Base-by-base conservation (phyloP, 2,329 filamentous ascomycete species). In the Cordyceps javanica region DNA sequence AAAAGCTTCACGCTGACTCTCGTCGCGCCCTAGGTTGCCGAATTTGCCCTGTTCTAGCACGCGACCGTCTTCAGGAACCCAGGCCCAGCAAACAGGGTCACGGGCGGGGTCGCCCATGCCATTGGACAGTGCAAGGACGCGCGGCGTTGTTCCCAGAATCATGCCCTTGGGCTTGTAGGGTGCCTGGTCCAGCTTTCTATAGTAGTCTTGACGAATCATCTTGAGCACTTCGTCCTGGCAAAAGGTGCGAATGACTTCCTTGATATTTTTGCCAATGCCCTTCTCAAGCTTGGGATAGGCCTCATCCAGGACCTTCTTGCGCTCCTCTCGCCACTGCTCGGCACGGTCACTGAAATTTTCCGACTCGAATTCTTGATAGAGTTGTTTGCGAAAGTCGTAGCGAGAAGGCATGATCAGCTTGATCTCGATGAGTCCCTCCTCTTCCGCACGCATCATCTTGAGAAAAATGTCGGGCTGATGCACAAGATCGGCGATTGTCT, bases 391-490 rank as follows among this genome's bases (percentile, higher is more conserved):
- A 76, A 96, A 92, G 34, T 87, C 82, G 7, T 87, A 83, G 64
- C 89, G 86, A 57, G 88, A 85, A 65, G 90, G 85, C 70, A 97
- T 82, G 14, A 82, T 82, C 19, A 97, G 83, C 64, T 84, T 86
- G 56, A 99, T 90, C 59, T 96, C 90, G 14, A 99, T 82, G 1
- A 99, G 77, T 2, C 93, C 92, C 70, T 99, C 94, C 66, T 94
- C 89, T 71, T 99, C 94, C 2, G 94, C 94, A 70, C 91, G 95
- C 71, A 97, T 85, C 94, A 99, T 99, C 74, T 95, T 93, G 57
- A 99, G 76, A 70, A 94, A 99, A 26, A 96, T 78, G 62, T 97
- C 92, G 1, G 94, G 94, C 55, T 89, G 86, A 54, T 86, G 84
- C 3, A 91, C 88, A 59, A 97, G 82, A 63, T 94, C 89, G 42